phyloP scores from a whole-genome alignment of 1,284 basidiomycete genomes.

The Exobasidium cylindrosporum region DNA sequence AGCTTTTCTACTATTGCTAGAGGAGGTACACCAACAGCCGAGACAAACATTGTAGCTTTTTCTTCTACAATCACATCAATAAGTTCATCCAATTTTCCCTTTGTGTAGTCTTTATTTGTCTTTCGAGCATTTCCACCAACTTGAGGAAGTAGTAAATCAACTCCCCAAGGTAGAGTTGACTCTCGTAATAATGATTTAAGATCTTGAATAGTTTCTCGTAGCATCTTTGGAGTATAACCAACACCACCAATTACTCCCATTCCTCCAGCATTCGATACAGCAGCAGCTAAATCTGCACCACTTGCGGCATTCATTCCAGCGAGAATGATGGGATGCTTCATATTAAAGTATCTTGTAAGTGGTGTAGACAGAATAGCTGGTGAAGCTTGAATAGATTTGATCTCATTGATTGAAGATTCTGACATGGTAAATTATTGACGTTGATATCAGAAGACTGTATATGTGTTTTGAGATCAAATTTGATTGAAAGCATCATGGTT shows the following conservation, averaged over 20 bases:
- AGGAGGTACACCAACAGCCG: constrained; percentile 46
- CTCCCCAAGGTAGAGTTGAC: constrained; percentile 44
- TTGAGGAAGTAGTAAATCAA: constrained; percentile 46
- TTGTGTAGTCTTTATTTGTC: constrained; percentile 39
- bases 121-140: constrained; percentile 44
- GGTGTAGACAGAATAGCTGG: constrained; percentile 3
- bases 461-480: too few relatives aligned
- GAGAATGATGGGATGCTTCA: constrained; percentile 4
- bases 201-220: constrained; percentile 25
- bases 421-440: too few relatives aligned
- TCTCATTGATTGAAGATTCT: background rate
- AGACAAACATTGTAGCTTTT: constrained; percentile 43
- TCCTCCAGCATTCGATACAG: constrained; percentile 41
- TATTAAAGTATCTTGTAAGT: background rate
- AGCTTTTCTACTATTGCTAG: constrained; percentile 38
- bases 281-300: constrained; percentile 32
- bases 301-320: constrained; percentile 12
- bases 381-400: constrained; percentile 7
- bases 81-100: constrained; percentile 35
- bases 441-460: too few relatives aligned
- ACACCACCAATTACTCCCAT: constrained; percentile 48
- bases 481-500: too few relatives aligned
- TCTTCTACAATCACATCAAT: constrained; percentile 47
- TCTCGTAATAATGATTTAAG: constrained; percentile 34
- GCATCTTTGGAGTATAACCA: constrained; percentile 33